Base-by-base conservation (phyloP, 306 rosid species). In the Cucurbita ficifolia region DNA sequence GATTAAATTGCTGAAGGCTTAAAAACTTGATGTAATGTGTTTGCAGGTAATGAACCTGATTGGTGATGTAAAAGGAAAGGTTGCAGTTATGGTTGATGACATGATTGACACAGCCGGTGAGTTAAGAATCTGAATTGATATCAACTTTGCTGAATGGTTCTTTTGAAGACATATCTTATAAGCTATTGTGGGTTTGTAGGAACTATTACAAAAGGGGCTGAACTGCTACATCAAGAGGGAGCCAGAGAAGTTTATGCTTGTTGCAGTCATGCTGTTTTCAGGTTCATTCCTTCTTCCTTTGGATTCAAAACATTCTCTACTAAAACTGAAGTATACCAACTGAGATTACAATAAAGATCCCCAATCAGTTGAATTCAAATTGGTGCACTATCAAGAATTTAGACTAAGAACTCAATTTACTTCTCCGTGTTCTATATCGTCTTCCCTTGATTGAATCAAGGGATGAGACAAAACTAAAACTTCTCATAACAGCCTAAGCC, bases 61-160 rank as follows among this genome's bases (percentile, higher is more conserved):
- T 77, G 97, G 99, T 42, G 99, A 94, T 78, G 99, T 94, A 10
- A 91, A 84, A 79, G 99, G 96, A 72, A 94, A 94, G 83, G 97
- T 94, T 86, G 99, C 99, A 2, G 95, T 94, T 55, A 94, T 91
- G 99, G 89, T 91, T 81, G 99, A 94, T 82, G 99, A 94, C 77
- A 94, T 94, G 97, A 94, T 94, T 76, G 99, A 94, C 88, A 94
- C 99, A 54, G 99, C 97, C 79, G 99, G 99, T 94, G 78, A 50
- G 74, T 50, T 16, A 8, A 69, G 74, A 49, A 64, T 67, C 72
- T 36, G 39, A 38, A 19, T 40, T 18, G 36, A 42, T 65, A 65
- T 21, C 10, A 17, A 67, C 54, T 7, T n/a, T 21, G 18, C 42
- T 22, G n/a, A 48, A 22, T 50, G 74, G 74, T 48, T 49, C 59